Conservation (phyloP, 2,329 filamentous ascomycete species). For the Scedosporium minutisporum region DNA sequence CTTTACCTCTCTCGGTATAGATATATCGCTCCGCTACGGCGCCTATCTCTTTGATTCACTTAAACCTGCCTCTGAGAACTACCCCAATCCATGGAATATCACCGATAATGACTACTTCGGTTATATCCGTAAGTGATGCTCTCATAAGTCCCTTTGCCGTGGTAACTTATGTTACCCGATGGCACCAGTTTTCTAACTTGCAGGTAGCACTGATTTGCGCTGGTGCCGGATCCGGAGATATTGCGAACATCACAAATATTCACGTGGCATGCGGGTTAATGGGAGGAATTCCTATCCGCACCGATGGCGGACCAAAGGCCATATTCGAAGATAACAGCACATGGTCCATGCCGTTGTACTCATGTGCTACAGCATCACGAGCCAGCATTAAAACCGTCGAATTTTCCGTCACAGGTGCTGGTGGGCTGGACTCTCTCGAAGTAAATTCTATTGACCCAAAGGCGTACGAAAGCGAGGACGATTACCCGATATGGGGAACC, state of each 20-base stretch:
- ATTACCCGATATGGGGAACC: constrained; percentile 23
- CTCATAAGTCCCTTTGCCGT: too few relatives aligned
- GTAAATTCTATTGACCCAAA: constrained; percentile 21
- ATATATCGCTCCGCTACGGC: background rate
- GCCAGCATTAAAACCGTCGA: constrained; percentile 34
- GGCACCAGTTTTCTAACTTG: too few relatives aligned
- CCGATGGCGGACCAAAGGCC: constrained; percentile 21
- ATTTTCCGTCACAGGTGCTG: constrained; percentile 24
- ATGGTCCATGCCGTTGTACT: constrained; percentile 33
- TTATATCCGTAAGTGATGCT: constrained; percentile 19
- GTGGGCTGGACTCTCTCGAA: constrained; percentile 14
- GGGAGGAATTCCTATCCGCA: constrained; percentile 25
- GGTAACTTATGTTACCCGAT: too few relatives aligned
- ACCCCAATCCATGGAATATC: background rate
- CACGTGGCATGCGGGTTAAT: constrained; percentile 27
- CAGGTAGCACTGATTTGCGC: constrained; percentile 21
- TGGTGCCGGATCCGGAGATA: constrained; percentile 5
- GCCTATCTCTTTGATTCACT: background rate
- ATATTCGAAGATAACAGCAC: constrained; percentile 27
- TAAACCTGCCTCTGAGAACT: background rate
- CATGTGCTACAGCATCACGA: constrained; percentile 29
- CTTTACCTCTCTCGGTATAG: background rate
- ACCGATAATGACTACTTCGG: constrained; percentile 16
- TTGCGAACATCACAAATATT: too few relatives aligned
- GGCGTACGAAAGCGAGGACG: constrained; percentile 18